Evolutionary conservation across 495 filamentous ascomycete genomes (phyloP).

Genomic region (Tuber umbilicatum): DNA sequence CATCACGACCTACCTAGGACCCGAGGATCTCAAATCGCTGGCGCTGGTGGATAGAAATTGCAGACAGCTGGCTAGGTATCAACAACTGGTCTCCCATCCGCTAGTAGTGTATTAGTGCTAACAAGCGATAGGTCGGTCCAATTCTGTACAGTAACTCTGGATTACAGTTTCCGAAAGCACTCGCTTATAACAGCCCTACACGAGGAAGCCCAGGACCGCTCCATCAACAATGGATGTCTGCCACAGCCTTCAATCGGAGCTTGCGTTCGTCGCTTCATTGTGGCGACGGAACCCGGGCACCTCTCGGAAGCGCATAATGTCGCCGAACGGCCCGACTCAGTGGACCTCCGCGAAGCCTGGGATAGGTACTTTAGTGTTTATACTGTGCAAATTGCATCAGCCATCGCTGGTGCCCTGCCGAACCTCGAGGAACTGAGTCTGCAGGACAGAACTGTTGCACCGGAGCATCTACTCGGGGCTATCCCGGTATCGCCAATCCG

Average conservation of each 20-base stretch:
- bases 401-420: neutral
- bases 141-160: conserved; percentile 5
- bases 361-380: conserved; percentile 14
- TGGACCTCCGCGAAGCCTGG: neutral
- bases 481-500: conserved; percentile 4
- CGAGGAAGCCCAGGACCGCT: conserved; percentile 2
- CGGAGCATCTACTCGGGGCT: conserved; percentile 4
- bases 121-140: conserved; percentile 1
- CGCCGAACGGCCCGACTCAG: neutral
- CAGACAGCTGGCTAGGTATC: conserved; percentile 10
- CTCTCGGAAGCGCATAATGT: neutral
- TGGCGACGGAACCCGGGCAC: conserved; percentile 5
- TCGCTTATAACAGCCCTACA: neutral
- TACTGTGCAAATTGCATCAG: neutral
- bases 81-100: neutral
- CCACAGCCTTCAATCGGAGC: conserved; percentile 9
- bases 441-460: conserved; percentile 9
- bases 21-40: conserved; percentile 7
- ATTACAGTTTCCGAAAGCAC: neutral
- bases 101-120: neutral
- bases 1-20: neutral
- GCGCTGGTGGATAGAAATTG: conserved; percentile 11
- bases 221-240: neutral
- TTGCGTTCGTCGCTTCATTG: conserved; percentile 6
- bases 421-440: conserved; percentile 13